A percentile compares a stretch with the other conserved stretches of the same genome.
Conservation (phyloP, 305 asterid species). For the Fraxinus nigra region DNA sequence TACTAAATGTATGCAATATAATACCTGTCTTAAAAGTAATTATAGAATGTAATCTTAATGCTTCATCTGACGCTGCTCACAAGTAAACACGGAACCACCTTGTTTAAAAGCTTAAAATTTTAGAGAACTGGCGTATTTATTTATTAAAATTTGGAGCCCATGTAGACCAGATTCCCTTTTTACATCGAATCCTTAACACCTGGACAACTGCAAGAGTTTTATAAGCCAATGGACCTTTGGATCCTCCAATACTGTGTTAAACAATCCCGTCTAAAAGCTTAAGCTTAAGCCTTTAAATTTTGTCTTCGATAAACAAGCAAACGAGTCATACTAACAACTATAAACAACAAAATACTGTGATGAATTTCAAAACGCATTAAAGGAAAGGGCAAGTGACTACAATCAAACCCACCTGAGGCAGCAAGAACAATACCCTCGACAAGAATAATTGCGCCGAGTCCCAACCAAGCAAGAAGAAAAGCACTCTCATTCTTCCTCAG, state of each 20-base stretch:
- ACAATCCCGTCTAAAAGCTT: neutral
- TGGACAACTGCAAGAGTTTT: neutral
- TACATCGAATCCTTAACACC: neutral
- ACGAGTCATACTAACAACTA: neutral
- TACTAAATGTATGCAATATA: neutral
- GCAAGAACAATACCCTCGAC: constrained; percentile 73
- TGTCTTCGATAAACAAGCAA: neutral
- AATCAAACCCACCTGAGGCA: constrained; percentile 63
- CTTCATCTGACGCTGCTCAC: neutral
- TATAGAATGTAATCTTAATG: neutral
- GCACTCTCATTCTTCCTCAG: constrained; percentile 68
- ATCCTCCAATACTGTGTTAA: neutral
- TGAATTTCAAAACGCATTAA: neutral
- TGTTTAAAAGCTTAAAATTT: neutral
- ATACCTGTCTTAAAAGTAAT: neutral
- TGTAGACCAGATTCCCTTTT: neutral
- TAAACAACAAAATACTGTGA: neutral
- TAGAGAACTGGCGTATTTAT: neutral
- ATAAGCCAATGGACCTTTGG: neutral
- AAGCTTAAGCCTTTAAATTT: neutral
- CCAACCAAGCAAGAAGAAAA: constrained; percentile 88
- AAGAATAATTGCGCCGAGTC: constrained; percentile 72
- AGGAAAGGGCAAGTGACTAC: neutral
- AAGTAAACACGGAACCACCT: neutral
- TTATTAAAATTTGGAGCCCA: neutral